These are phyloP conservation scores for Perkinsus chesapeaki DNA, from an alignment of 169 alveolate genomes.

Conservation along the genomic window DNA sequence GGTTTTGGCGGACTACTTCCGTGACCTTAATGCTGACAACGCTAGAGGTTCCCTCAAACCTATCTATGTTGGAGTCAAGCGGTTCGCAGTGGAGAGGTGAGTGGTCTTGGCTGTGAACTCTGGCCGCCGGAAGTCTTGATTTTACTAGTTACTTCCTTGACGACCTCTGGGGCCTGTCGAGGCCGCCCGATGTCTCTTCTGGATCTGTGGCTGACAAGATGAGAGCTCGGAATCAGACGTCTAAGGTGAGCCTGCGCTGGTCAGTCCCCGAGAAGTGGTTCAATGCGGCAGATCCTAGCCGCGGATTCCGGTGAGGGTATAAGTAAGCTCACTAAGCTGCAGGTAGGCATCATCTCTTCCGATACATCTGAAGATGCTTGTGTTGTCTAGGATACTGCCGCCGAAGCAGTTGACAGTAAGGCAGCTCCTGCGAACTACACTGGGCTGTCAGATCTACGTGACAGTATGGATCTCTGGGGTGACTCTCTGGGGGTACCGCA, in stretches of 20 bases:
- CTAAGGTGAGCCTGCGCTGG: background rate
- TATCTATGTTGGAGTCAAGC: constrained; percentile 29
- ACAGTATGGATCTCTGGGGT: background rate
- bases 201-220: background rate
- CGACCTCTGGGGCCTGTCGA: background rate
- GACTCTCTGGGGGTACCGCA: background rate
- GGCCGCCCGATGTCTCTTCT: background rate
- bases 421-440: background rate
- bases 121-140: background rate
- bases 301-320: background rate
- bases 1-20: background rate
- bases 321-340: background rate
- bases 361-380: background rate
- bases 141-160: background rate
- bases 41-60: background rate
- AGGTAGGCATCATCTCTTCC: background rate
- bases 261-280: background rate
- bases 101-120: background rate
- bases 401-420: background rate
- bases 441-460: background rate
- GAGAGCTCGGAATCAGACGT: background rate
- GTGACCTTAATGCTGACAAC: background rate
- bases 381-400: background rate
- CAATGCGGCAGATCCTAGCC: background rate
- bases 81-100: constrained; percentile 26